Percentiles rank a stretch among this genome's conserved stretches.
These are phyloP conservation scores for Panicum hallii DNA, from an alignment of 202 grass and related monocot genomes.

Conservation along the genomic window DNA sequence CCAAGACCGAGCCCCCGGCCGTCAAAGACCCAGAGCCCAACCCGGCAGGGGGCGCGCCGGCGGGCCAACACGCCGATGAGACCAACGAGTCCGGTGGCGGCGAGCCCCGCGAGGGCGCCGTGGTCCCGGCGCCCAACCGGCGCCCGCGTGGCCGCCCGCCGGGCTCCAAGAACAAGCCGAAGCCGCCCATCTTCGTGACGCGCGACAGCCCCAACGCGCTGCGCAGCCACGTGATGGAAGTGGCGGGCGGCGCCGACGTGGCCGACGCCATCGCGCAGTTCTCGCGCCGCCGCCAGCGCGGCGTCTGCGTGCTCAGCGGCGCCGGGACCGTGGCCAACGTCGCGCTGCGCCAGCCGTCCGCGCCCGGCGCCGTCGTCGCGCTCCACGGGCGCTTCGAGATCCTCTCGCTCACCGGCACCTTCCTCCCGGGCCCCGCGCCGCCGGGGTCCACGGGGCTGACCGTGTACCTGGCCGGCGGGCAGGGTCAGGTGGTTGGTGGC, in stretches of 20 bases:
- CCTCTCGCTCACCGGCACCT: conserved; percentile 90
- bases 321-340: conserved; percentile 91
- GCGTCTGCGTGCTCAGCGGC: conserved; percentile 94
- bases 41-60: conserved; percentile 20
- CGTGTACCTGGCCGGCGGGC: conserved; percentile 84
- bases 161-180: conserved; percentile 95
- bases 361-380: conserved; percentile 75
- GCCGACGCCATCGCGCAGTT: conserved; percentile 92
- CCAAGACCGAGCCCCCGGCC: conserved; percentile 45
- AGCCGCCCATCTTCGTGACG: conserved; percentile 95
- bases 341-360: conserved; percentile 82
- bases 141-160: conserved; percentile 87
- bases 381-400: conserved; percentile 96
- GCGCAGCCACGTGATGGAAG: conserved; percentile 95
- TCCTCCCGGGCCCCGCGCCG: conserved; percentile 84
- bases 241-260: conserved; percentile 85
- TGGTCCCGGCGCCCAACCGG: conserved; percentile 61
- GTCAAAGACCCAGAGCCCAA: conserved; percentile 50
- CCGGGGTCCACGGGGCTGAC: conserved; percentile 94
- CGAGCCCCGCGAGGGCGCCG: conserved; percentile 65
- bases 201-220: conserved; percentile 96
- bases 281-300: conserved; percentile 84
- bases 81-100: conserved; percentile 62
- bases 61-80: conserved; percentile 44
- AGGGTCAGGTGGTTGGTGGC: conserved; percentile 92